phyloP scores from a whole-genome alignment of 768 basidiomycete genomes.

The Naganishia kalamii region DNA sequence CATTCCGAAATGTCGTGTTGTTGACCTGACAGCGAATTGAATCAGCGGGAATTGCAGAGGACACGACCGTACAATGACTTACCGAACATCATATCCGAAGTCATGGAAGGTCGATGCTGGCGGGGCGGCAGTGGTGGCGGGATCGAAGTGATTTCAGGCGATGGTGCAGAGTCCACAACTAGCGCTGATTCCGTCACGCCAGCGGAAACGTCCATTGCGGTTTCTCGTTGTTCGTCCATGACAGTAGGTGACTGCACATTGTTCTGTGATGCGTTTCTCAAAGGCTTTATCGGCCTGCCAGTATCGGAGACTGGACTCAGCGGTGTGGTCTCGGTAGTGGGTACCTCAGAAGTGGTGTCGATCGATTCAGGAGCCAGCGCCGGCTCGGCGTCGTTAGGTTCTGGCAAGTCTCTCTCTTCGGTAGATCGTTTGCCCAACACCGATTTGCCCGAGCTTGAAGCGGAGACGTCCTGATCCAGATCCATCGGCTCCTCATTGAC shows the following conservation, averaged over 20 bases:
- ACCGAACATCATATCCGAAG: constrained; percentile 81
- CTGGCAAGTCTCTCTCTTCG: constrained; percentile 35
- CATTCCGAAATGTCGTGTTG: constrained; percentile 99
- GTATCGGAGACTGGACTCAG: background rate
- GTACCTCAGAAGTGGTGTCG: background rate
- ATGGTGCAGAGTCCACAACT: background rate
- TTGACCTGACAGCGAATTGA: constrained; percentile 53
- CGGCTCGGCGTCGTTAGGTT: background rate
- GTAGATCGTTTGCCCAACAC: constrained; percentile 42
- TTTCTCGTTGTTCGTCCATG: background rate
- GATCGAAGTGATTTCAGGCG: background rate
- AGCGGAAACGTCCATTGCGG: background rate
- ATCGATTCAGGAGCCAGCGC: background rate
- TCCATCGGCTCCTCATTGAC: constrained; percentile 27
- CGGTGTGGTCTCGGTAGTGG: background rate
- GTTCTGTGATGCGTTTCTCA: background rate
- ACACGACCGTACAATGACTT: too few relatives aligned
- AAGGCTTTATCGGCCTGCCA: background rate
- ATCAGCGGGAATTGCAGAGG: background rate
- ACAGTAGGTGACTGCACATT: background rate
- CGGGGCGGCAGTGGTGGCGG: constrained; percentile 59
- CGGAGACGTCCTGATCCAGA: background rate
- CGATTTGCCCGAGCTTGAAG: constrained; percentile 15
- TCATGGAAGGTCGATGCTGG: constrained; percentile 46
- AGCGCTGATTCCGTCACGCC: background rate